Evolutionary conservation across 208 protist species (phyloP).

Genomic region (Trypanosoma caninum): DNA sequence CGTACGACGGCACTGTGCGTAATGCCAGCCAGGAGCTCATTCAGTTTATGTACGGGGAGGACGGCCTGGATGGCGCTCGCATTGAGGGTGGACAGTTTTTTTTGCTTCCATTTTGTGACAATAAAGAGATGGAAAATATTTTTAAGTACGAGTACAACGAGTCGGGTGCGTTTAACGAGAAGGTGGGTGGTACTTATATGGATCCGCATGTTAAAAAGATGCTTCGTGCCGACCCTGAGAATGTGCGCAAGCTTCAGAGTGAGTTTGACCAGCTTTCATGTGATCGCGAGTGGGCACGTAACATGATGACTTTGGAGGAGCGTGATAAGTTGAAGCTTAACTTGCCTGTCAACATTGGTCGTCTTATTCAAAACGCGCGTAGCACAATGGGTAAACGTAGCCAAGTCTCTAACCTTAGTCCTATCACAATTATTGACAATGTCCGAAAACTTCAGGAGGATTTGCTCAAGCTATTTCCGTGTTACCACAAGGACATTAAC

Average conservation of each 20-base stretch:
- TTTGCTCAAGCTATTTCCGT: slow-evolving; percentile 78
- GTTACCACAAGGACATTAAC: slow-evolving; percentile 59
- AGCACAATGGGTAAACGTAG: slow-evolving; percentile 89
- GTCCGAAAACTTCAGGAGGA: slow-evolving; percentile 73
- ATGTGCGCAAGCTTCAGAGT: slow-evolving; percentile 68
- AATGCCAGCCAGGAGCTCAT: slow-evolving; percentile 95
- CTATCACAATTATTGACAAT: slow-evolving; percentile 79
- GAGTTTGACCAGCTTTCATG: slow-evolving; percentile 90
- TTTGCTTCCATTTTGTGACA: slow-evolving; percentile 49
- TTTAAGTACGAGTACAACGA: slow-evolving; percentile 82
- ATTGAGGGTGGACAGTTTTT: slow-evolving; percentile 92
- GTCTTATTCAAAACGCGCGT: slow-evolving; percentile 96
- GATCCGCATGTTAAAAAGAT: slow-evolving; percentile 83
- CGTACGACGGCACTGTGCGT: slow-evolving; percentile 98
- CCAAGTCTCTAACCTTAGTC: slow-evolving; percentile 91
- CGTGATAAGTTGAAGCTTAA: slow-evolving; percentile 66
- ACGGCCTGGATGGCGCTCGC: slow-evolving; percentile 96
- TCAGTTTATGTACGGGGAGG: slow-evolving; percentile 99
- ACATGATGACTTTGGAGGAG: slow-evolving; percentile 65
- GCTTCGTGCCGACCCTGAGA: slow-evolving; percentile 70
- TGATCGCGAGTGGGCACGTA: slow-evolving; percentile 76
- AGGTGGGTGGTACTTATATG: slow-evolving; percentile 83
- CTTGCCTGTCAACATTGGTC: slow-evolving; percentile 92
- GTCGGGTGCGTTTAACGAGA: slow-evolving; percentile 64
- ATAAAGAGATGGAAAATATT: slow-evolving; percentile 61